Conservation (phyloP, 2,329 filamentous ascomycete genomes). For the Torrubiellomyces zombiae region DNA sequence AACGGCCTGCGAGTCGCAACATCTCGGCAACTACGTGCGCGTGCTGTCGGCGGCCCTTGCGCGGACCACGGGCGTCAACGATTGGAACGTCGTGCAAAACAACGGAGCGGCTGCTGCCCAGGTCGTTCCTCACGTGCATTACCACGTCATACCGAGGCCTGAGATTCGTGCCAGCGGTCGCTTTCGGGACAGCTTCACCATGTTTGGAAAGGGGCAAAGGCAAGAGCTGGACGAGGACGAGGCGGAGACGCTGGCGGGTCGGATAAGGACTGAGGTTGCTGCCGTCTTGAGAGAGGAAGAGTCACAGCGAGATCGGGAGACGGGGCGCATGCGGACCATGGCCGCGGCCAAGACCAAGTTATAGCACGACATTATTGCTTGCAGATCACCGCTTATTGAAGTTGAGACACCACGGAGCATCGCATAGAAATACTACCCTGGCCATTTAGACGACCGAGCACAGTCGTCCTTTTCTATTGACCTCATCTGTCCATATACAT, state of each 20-base stretch:
- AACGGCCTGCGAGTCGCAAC: constrained; percentile 41
- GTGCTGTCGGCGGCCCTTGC: constrained; percentile 57
- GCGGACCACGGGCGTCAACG: constrained; percentile 50
- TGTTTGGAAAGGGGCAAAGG: constrained; percentile 61
- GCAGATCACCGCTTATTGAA: background rate
- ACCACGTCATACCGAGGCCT: constrained; percentile 81
- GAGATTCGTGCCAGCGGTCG: constrained; percentile 39
- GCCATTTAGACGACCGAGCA: too few relatives aligned
- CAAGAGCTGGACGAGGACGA: constrained; percentile 67
- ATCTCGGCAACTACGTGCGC: constrained; percentile 52
- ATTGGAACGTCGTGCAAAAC: constrained; percentile 97
- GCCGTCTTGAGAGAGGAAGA: constrained; percentile 28
- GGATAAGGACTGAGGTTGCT: constrained; percentile 32
- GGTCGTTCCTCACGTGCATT: constrained; percentile 86
- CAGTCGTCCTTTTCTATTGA: too few relatives aligned
- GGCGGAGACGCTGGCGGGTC: constrained; percentile 39
- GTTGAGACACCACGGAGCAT: background rate
- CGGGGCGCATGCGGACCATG: too few relatives aligned
- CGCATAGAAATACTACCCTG: too few relatives aligned
- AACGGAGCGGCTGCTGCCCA: constrained; percentile 82
- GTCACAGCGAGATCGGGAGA: too few relatives aligned
- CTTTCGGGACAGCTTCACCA: constrained; percentile 53
- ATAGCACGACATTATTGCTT: constrained; percentile 8
- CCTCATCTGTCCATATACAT: too few relatives aligned
- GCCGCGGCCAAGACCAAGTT: constrained; percentile 19